Percentiles rank a stretch among this genome's conserved stretches.
Conservation (phyloP, 2,329 filamentous ascomycete species). For the Fusarium torulosum region DNA sequence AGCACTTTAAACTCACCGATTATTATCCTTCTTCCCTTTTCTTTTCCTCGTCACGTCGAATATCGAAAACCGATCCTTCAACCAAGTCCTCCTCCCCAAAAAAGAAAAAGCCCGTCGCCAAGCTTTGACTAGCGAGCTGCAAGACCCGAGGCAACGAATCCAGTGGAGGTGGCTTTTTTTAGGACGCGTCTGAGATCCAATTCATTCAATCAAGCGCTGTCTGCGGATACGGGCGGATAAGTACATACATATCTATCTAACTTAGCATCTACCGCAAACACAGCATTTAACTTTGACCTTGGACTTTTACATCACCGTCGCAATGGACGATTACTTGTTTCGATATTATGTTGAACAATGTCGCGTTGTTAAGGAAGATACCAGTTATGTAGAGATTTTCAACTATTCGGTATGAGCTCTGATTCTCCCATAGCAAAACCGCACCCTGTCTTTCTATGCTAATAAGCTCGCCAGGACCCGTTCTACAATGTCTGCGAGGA, state of each 20-base stretch:
- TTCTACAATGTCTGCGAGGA: slow-evolving; percentile 64
- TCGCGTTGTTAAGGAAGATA: slow-evolving; percentile 63
- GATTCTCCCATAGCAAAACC: neutral
- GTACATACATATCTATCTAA: neutral
- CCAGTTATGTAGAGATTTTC: slow-evolving; percentile 68
- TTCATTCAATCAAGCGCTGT: neutral
- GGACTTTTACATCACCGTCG: slow-evolving; percentile 1
- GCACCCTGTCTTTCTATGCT: slow-evolving; percentile 16
- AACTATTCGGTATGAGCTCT: slow-evolving; percentile 66
- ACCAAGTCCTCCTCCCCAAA: neutral
- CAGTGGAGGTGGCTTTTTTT: slow-evolving; percentile 32
- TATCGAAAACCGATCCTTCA: neutral
- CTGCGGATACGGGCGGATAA: slow-evolving; percentile 6
- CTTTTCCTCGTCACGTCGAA: neutral
- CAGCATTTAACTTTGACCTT: neutral
- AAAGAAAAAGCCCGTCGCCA: slow-evolving; percentile 18
- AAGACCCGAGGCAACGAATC: slow-evolving; percentile 12
- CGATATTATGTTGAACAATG: slow-evolving; percentile 61
- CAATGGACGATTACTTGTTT: slow-evolving; percentile 72
- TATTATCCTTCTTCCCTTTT: slow-evolving; percentile 9
- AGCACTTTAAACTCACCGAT: slow-evolving; percentile 31
- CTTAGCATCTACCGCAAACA: neutral
- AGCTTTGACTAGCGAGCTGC: slow-evolving; percentile 35
- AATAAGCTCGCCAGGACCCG: slow-evolving; percentile 58
- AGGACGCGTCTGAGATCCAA: slow-evolving; percentile 23